Evolutionary conservation across 371 early-diverging fungal genomes (phyloP), one percentile per base, ranked within the genome.

Genomic region (Actinomucor elegans): DNA sequence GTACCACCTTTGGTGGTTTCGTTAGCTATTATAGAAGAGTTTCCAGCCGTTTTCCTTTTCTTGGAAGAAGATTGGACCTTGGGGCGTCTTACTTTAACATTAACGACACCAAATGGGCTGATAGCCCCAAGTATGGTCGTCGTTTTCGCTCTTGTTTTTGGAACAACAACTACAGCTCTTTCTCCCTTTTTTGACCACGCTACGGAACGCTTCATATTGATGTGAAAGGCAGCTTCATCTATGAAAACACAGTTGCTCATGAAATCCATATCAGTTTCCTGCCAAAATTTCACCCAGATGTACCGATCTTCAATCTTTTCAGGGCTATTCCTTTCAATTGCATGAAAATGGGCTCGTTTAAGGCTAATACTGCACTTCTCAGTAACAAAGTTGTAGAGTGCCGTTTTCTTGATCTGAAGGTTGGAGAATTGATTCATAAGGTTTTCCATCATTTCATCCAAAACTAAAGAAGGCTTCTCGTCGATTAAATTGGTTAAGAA

Each of bases 281-380:
- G 20, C 42, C 51, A 57, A 12, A 43, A 37, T 20, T 18, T 14
- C 7, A 59, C 45, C 50, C 59, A 67, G 18, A 46, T 46, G 17
- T 52, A 28, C 46, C 69, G 33, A 4, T 48, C 60, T 51, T 57
- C 35, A 35, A 68, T 52, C 48, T 59, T 58, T 26, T 56, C 47
- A 8, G 35, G 47, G 18, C 48, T 57, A 44, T 57, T 67, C 54
- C 48, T 45, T 43, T 61, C 66, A 20, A 55, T 51, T 31, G 57
- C 27, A 34, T 59, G 45, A 33, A 59, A 53, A 15, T 62, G 40
- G 23, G 62, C 64, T 12, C 61, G 40, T 28, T 61, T 61, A 10
- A 68, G 41, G 36, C 41, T 40, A 8, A 63, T 53, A 20, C 54
- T 59, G 51, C 64, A 67, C 34, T 67, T 49, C 26, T 59, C 49